phyloP scores from a whole-genome alignment of 2,329 filamentous ascomycete species.

The Phaeophleospora eucalypticola region DNA sequence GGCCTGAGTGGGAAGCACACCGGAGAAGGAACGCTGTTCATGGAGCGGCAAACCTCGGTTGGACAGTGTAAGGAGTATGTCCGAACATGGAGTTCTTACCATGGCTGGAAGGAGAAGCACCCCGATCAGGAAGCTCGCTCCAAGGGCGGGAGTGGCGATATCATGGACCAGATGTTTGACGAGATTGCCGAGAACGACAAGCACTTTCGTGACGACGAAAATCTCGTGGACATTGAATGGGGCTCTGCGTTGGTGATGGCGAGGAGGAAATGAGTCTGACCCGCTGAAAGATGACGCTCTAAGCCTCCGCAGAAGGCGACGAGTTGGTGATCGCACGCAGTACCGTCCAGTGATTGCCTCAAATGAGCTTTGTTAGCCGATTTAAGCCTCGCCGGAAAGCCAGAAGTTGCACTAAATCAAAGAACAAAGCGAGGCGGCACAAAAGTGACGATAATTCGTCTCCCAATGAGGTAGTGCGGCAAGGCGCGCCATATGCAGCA shows the following conservation, averaged over 20 bases:
- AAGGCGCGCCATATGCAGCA: too few relatives aligned
- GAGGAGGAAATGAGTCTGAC: conserved; percentile 34
- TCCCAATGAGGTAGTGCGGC: too few relatives aligned
- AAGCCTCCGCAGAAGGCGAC: background rate
- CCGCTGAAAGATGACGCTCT: background rate
- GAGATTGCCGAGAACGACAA: conserved; percentile 52
- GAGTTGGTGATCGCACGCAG: background rate
- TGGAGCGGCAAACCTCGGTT: conserved; percentile 52
- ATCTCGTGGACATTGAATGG: conserved; percentile 58
- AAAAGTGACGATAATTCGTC: too few relatives aligned
- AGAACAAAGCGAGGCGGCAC: too few relatives aligned
- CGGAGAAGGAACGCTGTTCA: conserved; percentile 45
- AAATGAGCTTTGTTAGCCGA: too few relatives aligned
- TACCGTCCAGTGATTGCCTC: too few relatives aligned
- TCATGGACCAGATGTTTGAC: conserved; percentile 61
- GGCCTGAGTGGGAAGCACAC: conserved; percentile 39
- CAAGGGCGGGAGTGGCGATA: conserved; percentile 56
- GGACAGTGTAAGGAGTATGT: conserved; percentile 59
- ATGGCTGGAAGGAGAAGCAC: conserved; percentile 56
- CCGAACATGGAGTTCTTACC: conserved; percentile 58
- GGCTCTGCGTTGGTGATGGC: conserved; percentile 58
- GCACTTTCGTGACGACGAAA: conserved; percentile 47
- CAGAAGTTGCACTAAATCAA: too few relatives aligned
- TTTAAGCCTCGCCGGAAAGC: too few relatives aligned
- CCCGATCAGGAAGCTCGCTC: conserved; percentile 47